phyloP scores from a whole-genome alignment of 2,329 filamentous ascomycete genomes.

The Phoma sp. region DNA sequence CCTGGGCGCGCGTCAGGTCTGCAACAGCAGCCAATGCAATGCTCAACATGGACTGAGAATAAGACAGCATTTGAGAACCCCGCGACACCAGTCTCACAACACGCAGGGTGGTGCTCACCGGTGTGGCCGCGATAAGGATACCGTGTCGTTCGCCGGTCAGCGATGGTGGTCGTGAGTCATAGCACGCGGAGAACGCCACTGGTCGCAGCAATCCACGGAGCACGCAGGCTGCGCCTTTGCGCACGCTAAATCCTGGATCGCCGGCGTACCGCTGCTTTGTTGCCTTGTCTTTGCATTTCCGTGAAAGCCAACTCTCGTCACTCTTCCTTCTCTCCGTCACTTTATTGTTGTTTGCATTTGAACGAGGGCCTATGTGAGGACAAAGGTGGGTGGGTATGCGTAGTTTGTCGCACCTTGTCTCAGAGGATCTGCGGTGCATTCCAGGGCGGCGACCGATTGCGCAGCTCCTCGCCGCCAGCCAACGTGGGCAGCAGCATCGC shows the following conservation, averaged over 20 bases:
- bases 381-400: constrained; percentile 21
- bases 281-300: constrained; percentile 7
- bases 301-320: constrained; percentile 16
- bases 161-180: constrained; percentile 31
- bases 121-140: constrained; percentile 13
- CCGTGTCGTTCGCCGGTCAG: constrained; percentile 26
- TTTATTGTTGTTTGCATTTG: constrained; percentile 13
- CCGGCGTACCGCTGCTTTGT: constrained; percentile 17
- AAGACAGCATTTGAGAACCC: constrained; percentile 2
- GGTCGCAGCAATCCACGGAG: constrained; percentile 18
- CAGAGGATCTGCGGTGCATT: constrained; percentile 26
- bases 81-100: constrained; percentile 7
- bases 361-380: constrained; percentile 17
- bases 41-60: not conserved
- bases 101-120: constrained; percentile 18
- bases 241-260: constrained; percentile 13
- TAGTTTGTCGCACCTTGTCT: constrained; percentile 29
- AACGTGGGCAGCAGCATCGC: constrained; percentile 11
- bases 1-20: constrained; percentile 8
- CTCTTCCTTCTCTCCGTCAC: constrained; percentile 13
- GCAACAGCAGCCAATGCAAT: constrained; percentile 1
- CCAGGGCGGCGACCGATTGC: constrained; percentile 23
- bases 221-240: constrained; percentile 16
- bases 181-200: constrained; percentile 20
- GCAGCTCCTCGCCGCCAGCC: constrained; percentile 8